Base-by-base conservation (phyloP, 2,329 filamentous ascomycete species). In the Scopulariopsis brevicaulis region DNA sequence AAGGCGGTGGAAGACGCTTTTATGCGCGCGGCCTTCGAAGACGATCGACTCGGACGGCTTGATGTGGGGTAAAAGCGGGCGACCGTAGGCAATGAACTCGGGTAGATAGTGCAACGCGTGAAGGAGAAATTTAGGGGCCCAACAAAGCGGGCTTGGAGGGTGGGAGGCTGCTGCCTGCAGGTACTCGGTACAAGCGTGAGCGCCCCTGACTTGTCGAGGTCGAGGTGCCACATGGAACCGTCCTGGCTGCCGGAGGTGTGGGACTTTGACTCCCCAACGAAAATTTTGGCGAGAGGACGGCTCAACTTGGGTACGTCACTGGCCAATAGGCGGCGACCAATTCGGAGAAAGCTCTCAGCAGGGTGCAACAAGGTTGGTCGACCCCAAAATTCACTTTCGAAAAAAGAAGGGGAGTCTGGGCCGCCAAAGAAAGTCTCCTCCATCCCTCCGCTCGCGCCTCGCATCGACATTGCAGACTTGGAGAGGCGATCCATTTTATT, bases 401-500 rank as follows among this genome's bases (percentile, higher is more conserved):
- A 50, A 50, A n/a, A 22, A 14, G 37, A 40, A 40, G 37, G 18
- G 12, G 37, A 40, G 37, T 40, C 20, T 50, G 4, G 5, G 20
- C 11, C 7, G 15, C 46, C 46, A 50, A 50, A 50, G 46, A 24
- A 40, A 46, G 40, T 18, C 50, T 24, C 20, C 24, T 34, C 52
- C 52, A 32, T 34, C 52, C 52, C 52, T 25, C 12, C 24, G 34
- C 18, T 20, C 20, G 34, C 11, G 20, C 46, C 37, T 28, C 54
- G 37, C 35, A 24, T 48, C 53, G 35, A 60, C 53, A 52, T 54
- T 59, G 52, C 40, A 24, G 34, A 59, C 57, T 53, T 61, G 28
- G 56, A 56, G 59, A 54, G 53, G 54, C 51, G 37, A 59, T 56
- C 56, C 54, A 34, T 18, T 48, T 59, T 18, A 35, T 59, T 48